Evolutionary conservation across 441 rosid species (phyloP).

Genomic region (Metrosideros polymorpha): DNA sequence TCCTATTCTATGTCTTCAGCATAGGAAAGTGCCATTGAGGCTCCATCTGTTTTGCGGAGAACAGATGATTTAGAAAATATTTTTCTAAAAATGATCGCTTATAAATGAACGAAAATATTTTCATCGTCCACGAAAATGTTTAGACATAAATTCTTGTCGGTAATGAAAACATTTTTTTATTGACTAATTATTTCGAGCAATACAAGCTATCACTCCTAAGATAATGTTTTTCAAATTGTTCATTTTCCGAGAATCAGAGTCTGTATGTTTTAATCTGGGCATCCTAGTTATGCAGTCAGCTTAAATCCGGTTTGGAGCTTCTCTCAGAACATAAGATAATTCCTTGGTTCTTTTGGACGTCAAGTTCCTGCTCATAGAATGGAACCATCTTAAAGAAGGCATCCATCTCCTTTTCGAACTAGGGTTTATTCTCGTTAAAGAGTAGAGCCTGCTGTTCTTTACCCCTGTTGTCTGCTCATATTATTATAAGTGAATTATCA

Average conservation of each 20-base stretch:
- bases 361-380: background rate
- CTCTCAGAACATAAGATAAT: background rate
- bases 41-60: no score
- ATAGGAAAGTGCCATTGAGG: background rate
- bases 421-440: background rate
- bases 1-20: background rate
- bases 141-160: no score
- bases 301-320: background rate
- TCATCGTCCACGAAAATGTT: no score
- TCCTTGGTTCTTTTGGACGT: background rate
- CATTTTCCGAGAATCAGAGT: background rate
- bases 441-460: background rate
- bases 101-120: no score
- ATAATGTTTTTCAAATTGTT: no score
- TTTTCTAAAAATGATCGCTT: no score
- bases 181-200: no score
- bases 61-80: no score
- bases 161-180: no score
- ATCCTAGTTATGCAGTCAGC: background rate
- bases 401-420: background rate
- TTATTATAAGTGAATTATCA: background rate
- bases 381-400: background rate
- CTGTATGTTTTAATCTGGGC: background rate
- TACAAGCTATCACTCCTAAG: no score
- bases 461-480: background rate